Evolutionary conservation across 2,329 filamentous ascomycete species (phyloP), one percentile per base, ranked within the genome.

Genomic region (Orbilia javanica): DNA sequence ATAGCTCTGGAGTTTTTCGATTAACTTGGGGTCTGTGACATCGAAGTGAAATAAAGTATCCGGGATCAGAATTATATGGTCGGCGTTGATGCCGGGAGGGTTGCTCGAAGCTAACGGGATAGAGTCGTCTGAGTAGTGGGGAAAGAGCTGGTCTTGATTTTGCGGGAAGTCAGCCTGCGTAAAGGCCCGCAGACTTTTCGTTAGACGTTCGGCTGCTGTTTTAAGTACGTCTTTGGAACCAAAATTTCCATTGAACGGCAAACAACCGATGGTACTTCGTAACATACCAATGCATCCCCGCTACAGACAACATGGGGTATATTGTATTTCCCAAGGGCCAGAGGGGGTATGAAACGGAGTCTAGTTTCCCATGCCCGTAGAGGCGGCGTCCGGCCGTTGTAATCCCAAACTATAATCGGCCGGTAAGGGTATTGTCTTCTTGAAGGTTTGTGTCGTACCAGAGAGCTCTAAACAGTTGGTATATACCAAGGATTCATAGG

Each of bases 351-450:
- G 31, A 60, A 60, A 13, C 55, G 55, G 34, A 60, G 55, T 42
- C 10, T 39, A n/a, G n/a, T n/a, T n/a, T n/a, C n/a, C n/a, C n/a
- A n/a, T n/a, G n/a, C n/a, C n/a, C n/a, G n/a, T n/a, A n/a, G n/a
- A n/a, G 18, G 36, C 55, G 25, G 31, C 13, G 20, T 27, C 8
- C 31, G 36, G 31, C 20, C 55, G 13, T 60, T 60, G n/a, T 60
- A 60, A 42, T 60, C 31, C 55, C 55, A 60, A 42, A 42, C 10
- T 22, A 60, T 60, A 13, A n/a, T 53, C 20, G 44, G n/a, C n/a
- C n/a, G n/a, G n/a, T n/a, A n/a, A n/a, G n/a, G n/a, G n/a, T n/a
- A n/a, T n/a, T n/a, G n/a, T n/a, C n/a, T n/a, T n/a, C n/a, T n/a
- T n/a, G n/a, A n/a, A n/a, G n/a, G n/a, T n/a, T n/a, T n/a, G n/a